These are phyloP conservation scores for Aureobasidium musti DNA, from an alignment of 2,329 filamentous ascomycete species.

Conservation along the genomic window DNA sequence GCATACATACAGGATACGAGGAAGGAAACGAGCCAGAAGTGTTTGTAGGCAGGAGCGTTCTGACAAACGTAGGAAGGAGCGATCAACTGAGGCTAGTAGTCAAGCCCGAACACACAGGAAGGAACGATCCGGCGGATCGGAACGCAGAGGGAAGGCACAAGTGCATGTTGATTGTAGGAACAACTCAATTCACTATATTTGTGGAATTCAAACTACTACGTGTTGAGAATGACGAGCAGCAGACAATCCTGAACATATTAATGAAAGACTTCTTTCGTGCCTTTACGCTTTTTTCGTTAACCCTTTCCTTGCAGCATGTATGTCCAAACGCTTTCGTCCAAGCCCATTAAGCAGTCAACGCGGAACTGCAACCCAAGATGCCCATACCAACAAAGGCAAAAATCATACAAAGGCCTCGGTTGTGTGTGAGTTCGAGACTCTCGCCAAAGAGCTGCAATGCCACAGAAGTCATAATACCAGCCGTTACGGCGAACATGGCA, in stretches of 20 bases:
- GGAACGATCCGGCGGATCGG: no score
- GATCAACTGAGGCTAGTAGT: no score
- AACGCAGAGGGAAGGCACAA: no score
- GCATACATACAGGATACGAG: background rate
- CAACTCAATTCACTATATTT: background rate
- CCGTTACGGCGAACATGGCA: slow-evolving; percentile 81
- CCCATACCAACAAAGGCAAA: slow-evolving; percentile 88
- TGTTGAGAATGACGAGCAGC: background rate
- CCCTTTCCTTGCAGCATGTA: background rate
- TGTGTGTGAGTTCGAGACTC: slow-evolving; percentile 78
- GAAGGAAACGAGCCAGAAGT: no score
- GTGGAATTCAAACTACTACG: background rate
- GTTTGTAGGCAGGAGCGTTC: no score
- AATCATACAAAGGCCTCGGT: slow-evolving; percentile 71
- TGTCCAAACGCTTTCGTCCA: background rate
- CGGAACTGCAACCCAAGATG: slow-evolving; percentile 79
- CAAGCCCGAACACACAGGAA: no score
- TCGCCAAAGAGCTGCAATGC: slow-evolving; percentile 87
- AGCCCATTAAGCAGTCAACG: slow-evolving; percentile 63
- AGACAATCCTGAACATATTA: background rate
- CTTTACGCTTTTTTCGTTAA: background rate
- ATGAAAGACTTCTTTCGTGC: background rate
- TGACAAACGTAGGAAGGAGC: no score
- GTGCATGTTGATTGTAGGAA: background rate
- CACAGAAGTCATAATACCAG: slow-evolving; percentile 95